Evolutionary conservation across 1,139 yeast genomes (phyloP), one percentile per base, ranked within the genome.

Genomic region (Yarrowia galli): DNA sequence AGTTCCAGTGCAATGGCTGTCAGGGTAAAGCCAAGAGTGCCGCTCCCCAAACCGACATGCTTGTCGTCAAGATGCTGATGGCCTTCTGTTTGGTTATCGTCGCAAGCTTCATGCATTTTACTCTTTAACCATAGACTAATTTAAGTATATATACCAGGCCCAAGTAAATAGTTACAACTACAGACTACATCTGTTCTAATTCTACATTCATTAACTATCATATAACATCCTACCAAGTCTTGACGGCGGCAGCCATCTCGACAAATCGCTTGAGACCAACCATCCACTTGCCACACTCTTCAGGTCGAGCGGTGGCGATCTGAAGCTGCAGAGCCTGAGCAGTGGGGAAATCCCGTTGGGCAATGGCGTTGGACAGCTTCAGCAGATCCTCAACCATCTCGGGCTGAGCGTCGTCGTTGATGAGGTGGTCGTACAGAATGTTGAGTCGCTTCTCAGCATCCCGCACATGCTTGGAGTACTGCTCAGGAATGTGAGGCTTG

Each of bases 211-310:
- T 60, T 60, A 35, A 45, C 65, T 60, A 60, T 38, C 60, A 53
- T 53, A 38, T 36, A 53, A 22, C 45, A 36, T 54, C 58, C 48
- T 40, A 61, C 66, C 56, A 46, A 23, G 45, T 36, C 56, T 36
- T 22, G 35, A 75, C 75, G n/a, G 78, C 80, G 58, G 74, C 68
- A 13, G 76, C 73, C 87, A 95, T 90, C 70, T 89, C 91, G 71
- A 95, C 87, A 73, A 95, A 84, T 74, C 98, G 86, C 79, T 90
- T 92, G 67, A 95, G 89, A 74, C 99, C 99, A 32, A 91, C 87
- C 81, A 91, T 87, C 99, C 99, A 95, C 73, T 89, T 87, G 15
- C 97, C 97, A 72, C 91, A 87, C 77, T 93, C 97, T 54, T 85
- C 87, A 65, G 89, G 84, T 73, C 86, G 85, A 49, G 85, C 84